These are phyloP conservation scores for Starmerella vitae DNA, from an alignment of 805 yeast species.

Conservation along the genomic window DNA sequence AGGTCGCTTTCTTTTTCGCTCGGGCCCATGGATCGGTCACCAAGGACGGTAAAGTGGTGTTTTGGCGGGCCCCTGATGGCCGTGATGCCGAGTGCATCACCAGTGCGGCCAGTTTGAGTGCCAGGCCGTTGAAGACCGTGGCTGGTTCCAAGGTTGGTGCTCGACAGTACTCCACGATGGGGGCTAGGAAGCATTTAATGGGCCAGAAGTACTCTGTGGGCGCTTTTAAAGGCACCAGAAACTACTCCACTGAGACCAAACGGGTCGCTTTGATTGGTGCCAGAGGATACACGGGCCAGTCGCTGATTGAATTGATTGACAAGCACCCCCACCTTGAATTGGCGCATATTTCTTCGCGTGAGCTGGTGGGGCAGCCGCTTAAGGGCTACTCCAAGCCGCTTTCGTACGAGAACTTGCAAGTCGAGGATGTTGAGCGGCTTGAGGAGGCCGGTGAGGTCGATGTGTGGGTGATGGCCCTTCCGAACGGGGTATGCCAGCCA, in stretches of 20 bases:
- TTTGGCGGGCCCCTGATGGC: slow-evolving; percentile 81
- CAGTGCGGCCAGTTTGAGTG: neutral
- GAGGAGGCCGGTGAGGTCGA: slow-evolving; percentile 73
- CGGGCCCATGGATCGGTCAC: slow-evolving; percentile 90
- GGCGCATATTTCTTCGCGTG: slow-evolving; percentile 92
- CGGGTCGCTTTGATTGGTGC: slow-evolving; percentile 94
- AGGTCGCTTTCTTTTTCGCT: slow-evolving; percentile 80
- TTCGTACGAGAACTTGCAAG: slow-evolving; percentile 69
- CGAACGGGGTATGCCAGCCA: slow-evolving; percentile 84
- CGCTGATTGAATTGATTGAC: slow-evolving; percentile 74
- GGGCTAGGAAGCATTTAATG: no score
- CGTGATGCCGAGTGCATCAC: slow-evolving; percentile 31
- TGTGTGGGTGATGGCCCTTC: slow-evolving; percentile 98
- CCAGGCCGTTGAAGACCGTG: neutral
- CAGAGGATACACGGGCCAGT: slow-evolving; percentile 94
- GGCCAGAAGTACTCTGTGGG: no score
- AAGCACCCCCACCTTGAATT: slow-evolving; percentile 77
- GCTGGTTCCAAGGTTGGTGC: slow-evolving; percentile 28
- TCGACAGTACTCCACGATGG: slow-evolving; percentile 39
- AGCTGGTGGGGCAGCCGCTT: slow-evolving; percentile 72
- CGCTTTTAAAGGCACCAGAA: neutral
- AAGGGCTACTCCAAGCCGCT: slow-evolving; percentile 77
- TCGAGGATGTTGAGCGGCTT: slow-evolving; percentile 68
- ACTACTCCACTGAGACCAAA: slow-evolving; percentile 38
- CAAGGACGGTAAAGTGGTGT: slow-evolving; percentile 74